Evolutionary conservation across 2,329 filamentous ascomycete genomes (phyloP), one percentile per base, ranked within the genome.

Genomic region (Colletotrichum coccodes): DNA sequence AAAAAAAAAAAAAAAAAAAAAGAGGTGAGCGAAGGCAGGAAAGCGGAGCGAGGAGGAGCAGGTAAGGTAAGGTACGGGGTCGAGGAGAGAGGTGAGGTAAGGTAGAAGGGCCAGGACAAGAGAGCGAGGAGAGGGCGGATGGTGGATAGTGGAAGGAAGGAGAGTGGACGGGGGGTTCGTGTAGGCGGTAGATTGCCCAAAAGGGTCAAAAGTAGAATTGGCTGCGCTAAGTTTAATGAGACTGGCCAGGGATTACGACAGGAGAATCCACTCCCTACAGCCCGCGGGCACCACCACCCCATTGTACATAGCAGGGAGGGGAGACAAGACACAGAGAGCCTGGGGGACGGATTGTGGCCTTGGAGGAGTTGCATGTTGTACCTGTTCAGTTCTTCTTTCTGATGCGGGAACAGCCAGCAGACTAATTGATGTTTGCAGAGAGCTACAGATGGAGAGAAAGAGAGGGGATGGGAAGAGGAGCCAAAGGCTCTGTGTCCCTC

Each of bases 211-310:
- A 73, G 75, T 77, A 72, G 75, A 76, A 78, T 74, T 76, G 78
- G 77, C 72, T 75, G 77, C 80, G 79, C 79, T 81, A 82, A 78
- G 77, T 81, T 80, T 78, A 79, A 80, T 80, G 78, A 82, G 77
- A 73, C 69, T 71, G 71, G 73, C 74, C 73, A 75, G 73, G 71
- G 73, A 75, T 73, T 65, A 60, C 54, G 59, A 59, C 54, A 64
- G 46, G 52, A 70, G 38, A 56, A 59, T 49, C 64, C 57, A 70
- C 50, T 52, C 34, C 36, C 54, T 38, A 57, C 23, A 59, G 57
- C 47, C 61, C 66, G 67, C 66, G 32, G 44, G 34, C 58, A 60
- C 44, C 44, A 47, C 28, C 42, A 12, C n/a, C 28, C 23, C 12
- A 18, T 28, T 8, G 3, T 21, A 36, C 18, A 46, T 16, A 58